Base-by-base conservation (phyloP, 139 green algal genomes). In the Closterium sp. region DNA sequence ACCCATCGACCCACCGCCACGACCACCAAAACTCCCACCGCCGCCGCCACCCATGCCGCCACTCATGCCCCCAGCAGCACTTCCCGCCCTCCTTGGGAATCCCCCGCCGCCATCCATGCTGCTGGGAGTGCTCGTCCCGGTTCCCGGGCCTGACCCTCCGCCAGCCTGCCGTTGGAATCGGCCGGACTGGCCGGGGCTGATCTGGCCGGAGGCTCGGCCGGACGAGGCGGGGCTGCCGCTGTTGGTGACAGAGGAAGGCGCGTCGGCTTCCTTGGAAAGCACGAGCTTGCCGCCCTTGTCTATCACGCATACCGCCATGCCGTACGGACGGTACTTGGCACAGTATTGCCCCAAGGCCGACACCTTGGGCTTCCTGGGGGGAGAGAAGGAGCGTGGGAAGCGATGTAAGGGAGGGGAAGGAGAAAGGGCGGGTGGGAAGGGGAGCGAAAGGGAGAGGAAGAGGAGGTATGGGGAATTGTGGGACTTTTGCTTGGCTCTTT, bases 231-330 rank as follows among this genome's bases (percentile, higher is more conserved):
- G 89, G 84, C 89, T 91, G 89, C 21, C 84, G 24, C 30, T 28
- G 31, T 85, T 88, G 31, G 89, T 89, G 0, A 79, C 62, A 13
- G 62, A 79, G 32, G 31, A 86, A n/a, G 31, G 32, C 11, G 32
- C 89, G 38, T 91, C 89, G 31, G 89, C 31, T 3, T 91, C 89
- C 1, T 91, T 91, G 79, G 89, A 91, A 19, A 91, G 84, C 24
- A 91, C 31, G 24, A 91, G 29, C 89, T 91, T 91, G 22, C 84
- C 89, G 17, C 62, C 62, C 31, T 85, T 84, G 0, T 91, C 32
- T 19, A 91, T 28, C 22, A 91, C 89, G 31, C 73, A 89, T 10
- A 91, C 32, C 24, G 89, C 73, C 31, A 91, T 28, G 24, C 89
- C 62, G 27, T 38, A 27, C 31, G 89, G 89, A 3, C 31, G 79